Evolutionary conservation across 2,329 filamentous ascomycete genomes (phyloP), one percentile per base, ranked within the genome.

Genomic region (Lecanicillium sp.): DNA sequence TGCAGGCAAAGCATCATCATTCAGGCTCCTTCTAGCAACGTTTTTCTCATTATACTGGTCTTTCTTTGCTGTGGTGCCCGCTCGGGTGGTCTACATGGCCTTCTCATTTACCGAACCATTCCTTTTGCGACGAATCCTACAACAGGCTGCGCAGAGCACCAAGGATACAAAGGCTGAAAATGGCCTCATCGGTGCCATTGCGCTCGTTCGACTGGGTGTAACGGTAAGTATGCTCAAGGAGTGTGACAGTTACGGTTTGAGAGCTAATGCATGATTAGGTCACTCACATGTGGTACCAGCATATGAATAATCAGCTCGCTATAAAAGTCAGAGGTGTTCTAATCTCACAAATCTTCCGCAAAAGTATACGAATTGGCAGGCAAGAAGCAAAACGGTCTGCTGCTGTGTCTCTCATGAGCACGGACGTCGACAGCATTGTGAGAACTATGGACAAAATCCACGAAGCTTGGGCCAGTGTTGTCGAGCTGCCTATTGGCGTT

Each of bases 281-380:
- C 22, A 25, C 22, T 25, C 32, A 33, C 2, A 37, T 44, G 2
- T 54, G 50, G 41, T 56, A 62, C 38, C 54, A 55, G 19, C 61
- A 65, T 40, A 46, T 54, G 16, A 58, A 58, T 0, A 58, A 50
- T 33, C 59, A 62, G 28, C 50, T 58, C 16, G 55, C 62, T 18
- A 56, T 59, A 8, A 58, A 60, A 52, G 50, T 55, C 22, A 56
- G 63, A 16, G 61, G 54, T 2, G 55, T 52, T 1, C 40, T 65
- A 2, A 48, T 59, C 4, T 64, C 68, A 0, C 54, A 75, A 45
- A 64, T 78, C 2, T 77, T 70, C 46, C 60, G 63, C 14, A 68
- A 70, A 46, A 68, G 66, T 0, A 41, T 67, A 1, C 45, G 49
- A 1, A 43, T 67, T 13, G 52, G 52, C 9, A 48, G 52, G 0